Conservation (phyloP, 2,329 filamentous ascomycete genomes). For the Mollisia scopiformis region DNA sequence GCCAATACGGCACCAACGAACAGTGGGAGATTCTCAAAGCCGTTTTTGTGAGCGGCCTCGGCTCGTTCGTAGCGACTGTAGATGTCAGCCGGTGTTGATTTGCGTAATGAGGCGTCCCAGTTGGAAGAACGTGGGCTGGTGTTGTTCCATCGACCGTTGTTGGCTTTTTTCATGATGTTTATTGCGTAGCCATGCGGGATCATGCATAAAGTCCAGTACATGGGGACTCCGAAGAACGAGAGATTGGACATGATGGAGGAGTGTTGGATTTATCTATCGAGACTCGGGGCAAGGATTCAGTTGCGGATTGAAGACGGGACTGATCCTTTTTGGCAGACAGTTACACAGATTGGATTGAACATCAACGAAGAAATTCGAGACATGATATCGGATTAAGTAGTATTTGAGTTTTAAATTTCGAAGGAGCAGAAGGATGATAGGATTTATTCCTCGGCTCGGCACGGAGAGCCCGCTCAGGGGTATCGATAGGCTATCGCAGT, state of each 20-base stretch:
- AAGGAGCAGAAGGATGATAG: background rate
- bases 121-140: slow-evolving; percentile 43
- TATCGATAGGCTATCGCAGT: too few species aligned
- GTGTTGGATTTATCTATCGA: background rate
- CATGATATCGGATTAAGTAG: background rate
- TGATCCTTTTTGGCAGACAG: background rate
- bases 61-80: slow-evolving; percentile 47
- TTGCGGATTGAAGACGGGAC: background rate
- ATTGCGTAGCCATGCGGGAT: slow-evolving; percentile 44
- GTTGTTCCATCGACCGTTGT: slow-evolving; percentile 44
- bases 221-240: slow-evolving; percentile 42
- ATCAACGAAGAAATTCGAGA: background rate
- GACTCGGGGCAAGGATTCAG: too few species aligned
- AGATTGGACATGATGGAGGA: background rate
- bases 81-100: slow-evolving; percentile 39
- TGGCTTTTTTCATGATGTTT: slow-evolving; percentile 28
- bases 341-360: background rate
- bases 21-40: slow-evolving; percentile 49
- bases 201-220: slow-evolving; percentile 46
- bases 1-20: slow-evolving; percentile 47
- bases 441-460: too few species aligned
- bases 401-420: background rate
- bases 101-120: slow-evolving; percentile 40
- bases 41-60: slow-evolving; percentile 48
- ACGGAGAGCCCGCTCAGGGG: too few species aligned